Evolutionary conservation across 2,329 filamentous ascomycete species (phyloP), one percentile per base, ranked within the genome.

Genomic region (Metarhizium rileyi): DNA sequence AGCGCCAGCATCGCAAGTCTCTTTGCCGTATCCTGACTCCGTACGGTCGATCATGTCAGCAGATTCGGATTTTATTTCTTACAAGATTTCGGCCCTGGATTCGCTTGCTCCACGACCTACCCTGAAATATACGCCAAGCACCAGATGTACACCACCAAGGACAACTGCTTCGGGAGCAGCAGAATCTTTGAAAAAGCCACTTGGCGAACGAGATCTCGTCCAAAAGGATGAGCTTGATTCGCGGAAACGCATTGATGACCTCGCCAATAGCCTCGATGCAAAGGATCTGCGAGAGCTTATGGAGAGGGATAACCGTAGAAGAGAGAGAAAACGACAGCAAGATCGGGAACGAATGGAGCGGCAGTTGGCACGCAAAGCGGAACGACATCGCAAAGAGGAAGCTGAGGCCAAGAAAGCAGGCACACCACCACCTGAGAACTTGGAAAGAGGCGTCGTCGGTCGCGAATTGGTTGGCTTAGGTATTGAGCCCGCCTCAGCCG

Each of bases 201-300:
- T 78, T 52, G 63, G 74, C 55, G 66, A 76, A 54, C 64, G 71
- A 30, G 65, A 72, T 56, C 67, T 75, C n/a, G 79, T 83, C 16
- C 74, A 78, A 0, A 80, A 87, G 53, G 82, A 80, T 35, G 74
- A 70, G 0, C 61, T 83, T 26, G 81, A 75, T 55, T 76, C 76
- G 3, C 78, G 80, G 57, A 81, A 84, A 67, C 68, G 80, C 60
- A 67, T 86, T 63, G 68, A 87, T 68, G 70, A 86, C 66, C 68
- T 97, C 42, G 93, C 90, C 22, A 87, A 97, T 62, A 85, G 87
- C 52, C 74, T 98, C 49, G 88, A 89, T 66, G 86, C 93, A 3
- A 81, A 85, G 47, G 90, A 89, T 57, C 66, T 98, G 36, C 80
- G 91, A 51, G 87, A 95, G 62, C 74, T 97, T 27, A 85, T 98